Conservation (phyloP, 208 protist genomes). For the Tritrichomonas musculus region DNA sequence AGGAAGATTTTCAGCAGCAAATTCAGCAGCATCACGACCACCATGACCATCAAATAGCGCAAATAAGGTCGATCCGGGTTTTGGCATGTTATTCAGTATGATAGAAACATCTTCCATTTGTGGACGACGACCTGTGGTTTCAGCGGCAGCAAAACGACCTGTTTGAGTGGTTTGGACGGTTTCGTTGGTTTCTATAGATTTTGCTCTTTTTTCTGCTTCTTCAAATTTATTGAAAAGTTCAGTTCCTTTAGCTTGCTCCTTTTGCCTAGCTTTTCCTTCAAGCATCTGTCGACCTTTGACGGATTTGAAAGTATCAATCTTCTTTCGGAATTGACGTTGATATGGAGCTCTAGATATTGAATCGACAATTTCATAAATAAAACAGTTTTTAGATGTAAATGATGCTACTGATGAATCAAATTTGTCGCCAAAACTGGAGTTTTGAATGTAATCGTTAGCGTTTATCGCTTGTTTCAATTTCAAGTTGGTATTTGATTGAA, state of each 20-base stretch:
- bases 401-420: not conserved
- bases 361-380: not conserved
- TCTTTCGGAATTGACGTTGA: not conserved
- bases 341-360: not conserved
- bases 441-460: not conserved
- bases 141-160: not conserved
- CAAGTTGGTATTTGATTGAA: not conserved
- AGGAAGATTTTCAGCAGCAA: not conserved
- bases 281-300: constrained; percentile 14
- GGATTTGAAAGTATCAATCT: not conserved
- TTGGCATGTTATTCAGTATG: not conserved
- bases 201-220: not conserved
- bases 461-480: not conserved
- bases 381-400: not conserved
- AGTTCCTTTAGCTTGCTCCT: not conserved
- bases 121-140: not conserved
- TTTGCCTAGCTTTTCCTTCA: not conserved
- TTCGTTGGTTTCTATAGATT: not conserved
- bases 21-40: not conserved
- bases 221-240: not conserved
- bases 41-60: constrained; percentile 17
- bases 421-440: not conserved
- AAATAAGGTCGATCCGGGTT: not conserved
- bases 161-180: not conserved
- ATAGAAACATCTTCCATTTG: constrained; percentile 12